Evolutionary conservation across 1,284 basidiomycete genomes (phyloP).

Genomic region (Pseudomicrostroma phylloplanum): DNA sequence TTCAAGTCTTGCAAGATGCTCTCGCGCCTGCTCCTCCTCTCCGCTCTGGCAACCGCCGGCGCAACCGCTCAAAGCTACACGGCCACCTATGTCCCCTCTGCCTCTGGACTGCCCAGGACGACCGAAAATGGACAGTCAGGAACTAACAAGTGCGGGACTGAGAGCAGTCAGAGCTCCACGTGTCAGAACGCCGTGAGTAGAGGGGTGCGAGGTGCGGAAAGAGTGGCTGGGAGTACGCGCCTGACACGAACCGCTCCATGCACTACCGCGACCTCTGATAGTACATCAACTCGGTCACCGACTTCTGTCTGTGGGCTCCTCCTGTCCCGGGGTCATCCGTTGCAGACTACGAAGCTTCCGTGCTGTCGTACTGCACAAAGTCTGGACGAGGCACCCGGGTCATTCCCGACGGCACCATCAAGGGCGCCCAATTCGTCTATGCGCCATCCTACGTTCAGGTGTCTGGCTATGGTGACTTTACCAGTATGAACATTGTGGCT

Average conservation of each 20-base stretch:
- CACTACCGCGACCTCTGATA: too few relatives aligned
- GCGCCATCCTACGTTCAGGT: conserved; percentile 66
- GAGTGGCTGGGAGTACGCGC: too few relatives aligned
- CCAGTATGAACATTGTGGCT: conserved; percentile 49
- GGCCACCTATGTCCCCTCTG: conserved; percentile 9
- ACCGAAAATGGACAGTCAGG: conserved; percentile 40
- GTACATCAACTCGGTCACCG: conserved; percentile 36
- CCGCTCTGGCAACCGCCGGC: neutral
- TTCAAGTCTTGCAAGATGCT: too few relatives aligned
- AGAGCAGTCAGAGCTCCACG: conserved; percentile 21
- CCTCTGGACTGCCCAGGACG: conserved; percentile 28
- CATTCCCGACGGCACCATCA: conserved; percentile 70
- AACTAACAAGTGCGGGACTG: conserved; percentile 37
- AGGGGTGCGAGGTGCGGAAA: too few relatives aligned
- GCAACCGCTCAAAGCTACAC: conserved; percentile 7
- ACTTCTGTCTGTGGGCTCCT: conserved; percentile 44
- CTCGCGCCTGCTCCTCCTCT: neutral
- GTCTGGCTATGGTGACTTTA: conserved; percentile 54
- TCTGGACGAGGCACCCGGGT: conserved; percentile 56
- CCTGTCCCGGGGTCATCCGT: conserved; percentile 21
- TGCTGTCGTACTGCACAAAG: conserved; percentile 67
- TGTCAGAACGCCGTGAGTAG: conserved; percentile 34
- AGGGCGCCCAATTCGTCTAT: conserved; percentile 63
- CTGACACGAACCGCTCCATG: too few relatives aligned
- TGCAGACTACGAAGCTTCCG: conserved; percentile 55